Base-by-base conservation (phyloP, 73 alveolate species). In the Effrenium voratum region DNA sequence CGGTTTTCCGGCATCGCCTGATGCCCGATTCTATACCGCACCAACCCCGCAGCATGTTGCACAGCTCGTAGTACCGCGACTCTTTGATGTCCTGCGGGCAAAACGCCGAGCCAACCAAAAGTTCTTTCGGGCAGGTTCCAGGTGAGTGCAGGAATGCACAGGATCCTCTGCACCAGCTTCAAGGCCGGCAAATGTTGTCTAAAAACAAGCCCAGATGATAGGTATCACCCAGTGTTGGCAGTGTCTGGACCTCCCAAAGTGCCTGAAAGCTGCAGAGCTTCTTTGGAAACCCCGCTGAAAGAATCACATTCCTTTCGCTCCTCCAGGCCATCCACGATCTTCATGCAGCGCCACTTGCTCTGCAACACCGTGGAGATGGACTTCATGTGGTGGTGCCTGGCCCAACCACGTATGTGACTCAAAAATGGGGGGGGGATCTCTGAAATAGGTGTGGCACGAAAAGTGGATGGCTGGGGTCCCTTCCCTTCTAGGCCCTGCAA, bases 321-420 rank as follows among this genome's bases (percentile, higher is more conserved):
- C 97, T 90, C 97, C 86, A 90, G 26, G 46, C 97, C 97, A 2
- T n/a, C 88, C 88, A 90, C 97, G 82, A 90, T 90, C 77, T 90
- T 90, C 97, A 90, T 90, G 77, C 59, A 38, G 75, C 97, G 63
- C 97, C 97, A 90, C 97, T 90, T 90, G 55, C 97, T 90, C 47
- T 90, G 97, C 97, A 90, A 70, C 34, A 90, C 97, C 22, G 97
- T 90, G 41, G 97, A 90, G 97, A 90, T 90, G n/a, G 97, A 86
- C 72, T 46, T 90, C 72, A 13, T 34, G 88, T 90, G 97, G 75
- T 68, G 43, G 34, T 3, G n/a, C 97, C 97, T 90, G 73, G 95
- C 97, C 8, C 38, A 3, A 76, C 8, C n/a, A 30, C n/a, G n/a
- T n/a, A n/a, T n/a, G n/a, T n/a, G n/a, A n/a, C n/a, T n/a, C n/a